Conservation (phyloP, 805 yeast genomes). For the Metschnikowia dekortorum region DNA sequence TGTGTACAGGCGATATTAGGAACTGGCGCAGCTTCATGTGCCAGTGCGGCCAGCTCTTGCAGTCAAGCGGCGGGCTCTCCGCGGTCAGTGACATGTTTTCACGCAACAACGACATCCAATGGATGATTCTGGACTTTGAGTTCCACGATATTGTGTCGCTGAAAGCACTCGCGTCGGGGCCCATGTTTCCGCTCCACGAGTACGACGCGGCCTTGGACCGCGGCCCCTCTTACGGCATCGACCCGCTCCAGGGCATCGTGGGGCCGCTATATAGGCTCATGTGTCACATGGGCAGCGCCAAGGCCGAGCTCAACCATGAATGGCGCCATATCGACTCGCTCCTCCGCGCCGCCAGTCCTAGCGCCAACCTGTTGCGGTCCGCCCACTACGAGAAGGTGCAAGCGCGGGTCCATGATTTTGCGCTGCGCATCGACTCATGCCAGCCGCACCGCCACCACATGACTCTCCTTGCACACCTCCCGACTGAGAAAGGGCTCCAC, state of each 20-base stretch:
- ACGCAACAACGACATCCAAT: conserved; percentile 18
- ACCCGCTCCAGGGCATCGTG: conserved; percentile 17
- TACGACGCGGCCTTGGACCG: conserved; percentile 13
- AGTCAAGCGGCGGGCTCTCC: conserved; percentile 15
- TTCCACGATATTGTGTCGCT: conserved; percentile 20
- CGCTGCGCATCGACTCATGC: conserved; percentile 5
- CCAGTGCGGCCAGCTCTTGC: conserved; percentile 14
- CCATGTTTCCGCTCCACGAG: conserved; percentile 14
- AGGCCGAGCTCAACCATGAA: conserved; percentile 7
- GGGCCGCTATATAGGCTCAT: conserved; percentile 15
- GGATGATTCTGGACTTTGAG: conserved; percentile 19
- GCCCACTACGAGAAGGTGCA: conserved; percentile 9
- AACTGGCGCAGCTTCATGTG: conserved; percentile 18
- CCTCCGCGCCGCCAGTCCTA: not conserved
- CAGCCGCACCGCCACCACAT: conserved; percentile 13
- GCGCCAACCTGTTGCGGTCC: conserved; percentile 3
- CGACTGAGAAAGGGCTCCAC: conserved; percentile 10
- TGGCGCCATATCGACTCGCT: conserved; percentile 4
- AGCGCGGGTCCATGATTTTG: conserved; percentile 1
- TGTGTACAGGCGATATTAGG: conserved; percentile 19
- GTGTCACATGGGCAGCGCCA: conserved; percentile 13
- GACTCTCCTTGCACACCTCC: conserved; percentile 5
- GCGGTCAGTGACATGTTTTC: conserved; percentile 10
- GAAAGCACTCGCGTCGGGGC: conserved; percentile 15
- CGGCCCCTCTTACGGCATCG: conserved; percentile 15